Evolutionary conservation across 345 rosid species (phyloP).

Genomic region (Anastatica hierochuntica): DNA sequence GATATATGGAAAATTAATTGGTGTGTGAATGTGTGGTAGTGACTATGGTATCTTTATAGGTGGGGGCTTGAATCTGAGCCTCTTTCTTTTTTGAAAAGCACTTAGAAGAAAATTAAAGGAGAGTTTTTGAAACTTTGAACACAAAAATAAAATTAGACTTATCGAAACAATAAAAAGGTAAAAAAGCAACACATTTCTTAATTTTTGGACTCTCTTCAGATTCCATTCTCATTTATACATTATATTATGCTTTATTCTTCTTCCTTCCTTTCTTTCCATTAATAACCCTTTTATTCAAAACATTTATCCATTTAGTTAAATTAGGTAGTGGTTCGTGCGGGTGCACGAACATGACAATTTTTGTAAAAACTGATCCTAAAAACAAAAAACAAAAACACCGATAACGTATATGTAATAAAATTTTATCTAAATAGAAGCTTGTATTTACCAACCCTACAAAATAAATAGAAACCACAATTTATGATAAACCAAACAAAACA

Average conservation of each 20-base stretch:
- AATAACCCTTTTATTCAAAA: too few relatives aligned
- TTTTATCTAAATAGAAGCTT: too few relatives aligned
- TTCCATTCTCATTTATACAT: constrained; percentile 25
- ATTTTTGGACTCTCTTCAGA: constrained; percentile 19
- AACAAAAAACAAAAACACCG: too few relatives aligned
- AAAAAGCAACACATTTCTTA: constrained; percentile 22
- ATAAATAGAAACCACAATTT: too few relatives aligned
- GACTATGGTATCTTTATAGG: constrained; percentile 24
- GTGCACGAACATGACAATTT: too few relatives aligned
- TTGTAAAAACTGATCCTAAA: too few relatives aligned
- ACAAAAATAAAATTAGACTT: constrained; percentile 19
- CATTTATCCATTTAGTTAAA: too few relatives aligned
- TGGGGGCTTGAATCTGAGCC: constrained; percentile 28
- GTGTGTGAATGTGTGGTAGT: constrained; percentile 23
- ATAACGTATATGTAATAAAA: too few relatives aligned
- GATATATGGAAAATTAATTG: constrained; percentile 12
- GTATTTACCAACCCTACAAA: too few relatives aligned
- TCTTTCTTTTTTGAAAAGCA: constrained; percentile 20
- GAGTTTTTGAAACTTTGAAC: constrained; percentile 24
- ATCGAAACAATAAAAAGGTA: constrained; percentile 24
- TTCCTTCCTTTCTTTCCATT: background rate
- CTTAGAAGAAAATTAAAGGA: constrained; percentile 17
- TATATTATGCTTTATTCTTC: constrained; percentile 21
- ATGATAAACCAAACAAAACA: too few relatives aligned
- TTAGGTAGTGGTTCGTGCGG: too few relatives aligned